Conservation (phyloP, 2,329 filamentous ascomycete genomes). For the Berkeleyomyces rouxiae region DNA sequence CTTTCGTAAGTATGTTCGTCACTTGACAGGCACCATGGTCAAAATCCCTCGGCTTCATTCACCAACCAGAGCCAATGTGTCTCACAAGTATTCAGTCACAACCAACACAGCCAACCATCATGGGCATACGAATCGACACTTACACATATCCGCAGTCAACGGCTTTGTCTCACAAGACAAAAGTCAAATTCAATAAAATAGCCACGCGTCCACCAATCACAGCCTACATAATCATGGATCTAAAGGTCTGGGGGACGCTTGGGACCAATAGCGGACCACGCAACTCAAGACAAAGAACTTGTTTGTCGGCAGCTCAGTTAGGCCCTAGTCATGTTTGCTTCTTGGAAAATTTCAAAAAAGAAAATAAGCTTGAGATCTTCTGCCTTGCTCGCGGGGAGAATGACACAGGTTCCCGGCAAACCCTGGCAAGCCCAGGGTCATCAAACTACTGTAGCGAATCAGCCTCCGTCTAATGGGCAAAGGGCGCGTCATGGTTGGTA, state of each 20-base stretch:
- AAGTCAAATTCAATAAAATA: background rate
- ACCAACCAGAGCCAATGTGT: too few species aligned
- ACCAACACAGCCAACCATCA: too few species aligned
- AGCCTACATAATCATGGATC: background rate
- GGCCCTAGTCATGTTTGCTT: background rate
- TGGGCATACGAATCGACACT: too few species aligned
- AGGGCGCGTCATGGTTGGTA: background rate
- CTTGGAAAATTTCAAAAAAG: background rate
- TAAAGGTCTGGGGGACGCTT: background rate
- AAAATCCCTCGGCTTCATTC: too few species aligned
- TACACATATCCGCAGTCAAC: too few species aligned
- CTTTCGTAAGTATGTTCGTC: background rate
- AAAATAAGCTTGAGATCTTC: background rate
- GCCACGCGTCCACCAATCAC: background rate
- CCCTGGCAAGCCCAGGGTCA: too few species aligned
- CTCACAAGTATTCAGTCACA: too few species aligned
- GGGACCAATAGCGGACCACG: background rate
- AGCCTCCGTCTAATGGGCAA: background rate
- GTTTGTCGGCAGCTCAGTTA: background rate
- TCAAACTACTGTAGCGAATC: background rate
- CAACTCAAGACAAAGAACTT: background rate
- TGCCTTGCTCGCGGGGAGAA: too few species aligned
- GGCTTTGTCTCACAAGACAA: background rate
- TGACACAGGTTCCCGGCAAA: too few species aligned
- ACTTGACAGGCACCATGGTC: background rate